Conservation (phyloP, 2,329 filamentous ascomycete genomes). For the Penicillium sumatraense region DNA sequence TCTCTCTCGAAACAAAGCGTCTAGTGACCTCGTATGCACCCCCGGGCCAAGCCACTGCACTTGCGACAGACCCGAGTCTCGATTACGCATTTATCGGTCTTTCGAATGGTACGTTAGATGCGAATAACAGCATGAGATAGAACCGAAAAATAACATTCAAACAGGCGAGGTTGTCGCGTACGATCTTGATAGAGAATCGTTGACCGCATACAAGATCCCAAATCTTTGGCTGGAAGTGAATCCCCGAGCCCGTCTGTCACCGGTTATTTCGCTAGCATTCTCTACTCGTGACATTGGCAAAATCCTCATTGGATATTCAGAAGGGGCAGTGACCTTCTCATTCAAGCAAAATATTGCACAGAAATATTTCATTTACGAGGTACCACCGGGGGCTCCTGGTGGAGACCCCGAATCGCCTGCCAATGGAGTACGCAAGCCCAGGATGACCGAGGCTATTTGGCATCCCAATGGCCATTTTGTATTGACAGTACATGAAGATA, state of each 20-base stretch:
- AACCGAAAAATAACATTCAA: background rate
- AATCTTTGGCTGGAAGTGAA: constrained; percentile 83
- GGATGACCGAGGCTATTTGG: constrained; percentile 83
- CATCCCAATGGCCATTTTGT: constrained; percentile 93
- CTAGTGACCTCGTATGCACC: constrained; percentile 73
- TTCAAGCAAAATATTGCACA: constrained; percentile 86
- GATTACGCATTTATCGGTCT: constrained; percentile 91
- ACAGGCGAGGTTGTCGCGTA: constrained; percentile 84
- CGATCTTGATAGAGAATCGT: constrained; percentile 79
- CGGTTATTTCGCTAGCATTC: constrained; percentile 77
- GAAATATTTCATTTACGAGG: constrained; percentile 80
- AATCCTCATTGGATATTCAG: constrained; percentile 84
- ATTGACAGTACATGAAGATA: constrained; percentile 85
- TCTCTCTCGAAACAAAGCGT: constrained; percentile 73
- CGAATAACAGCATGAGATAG: background rate
- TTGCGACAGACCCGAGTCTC: constrained; percentile 85
- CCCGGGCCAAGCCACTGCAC: constrained; percentile 72
- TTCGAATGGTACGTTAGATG: constrained; percentile 61
- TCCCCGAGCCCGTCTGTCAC: constrained; percentile 65
- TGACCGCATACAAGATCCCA: constrained; percentile 79
- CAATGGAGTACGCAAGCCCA: constrained; percentile 69
- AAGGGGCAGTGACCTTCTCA: constrained; percentile 87
- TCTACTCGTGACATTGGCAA: constrained; percentile 93
- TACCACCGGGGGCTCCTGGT: constrained; percentile 83
- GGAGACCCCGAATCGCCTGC: constrained; percentile 67